Conservation (phyloP, 106 monocot species). For the Iris macrosiphon region DNA sequence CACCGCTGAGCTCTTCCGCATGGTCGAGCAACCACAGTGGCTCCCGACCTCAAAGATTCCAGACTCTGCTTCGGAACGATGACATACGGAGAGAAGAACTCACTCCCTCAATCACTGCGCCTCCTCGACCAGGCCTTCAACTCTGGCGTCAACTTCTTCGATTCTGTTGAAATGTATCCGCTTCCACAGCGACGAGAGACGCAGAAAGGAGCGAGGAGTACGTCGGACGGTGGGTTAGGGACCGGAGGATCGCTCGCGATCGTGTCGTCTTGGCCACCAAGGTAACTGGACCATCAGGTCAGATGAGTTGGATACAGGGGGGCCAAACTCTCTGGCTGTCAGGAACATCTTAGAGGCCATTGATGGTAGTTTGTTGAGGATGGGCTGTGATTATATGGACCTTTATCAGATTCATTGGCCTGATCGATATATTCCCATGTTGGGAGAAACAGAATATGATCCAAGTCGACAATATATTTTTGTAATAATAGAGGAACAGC, state of each 20-base stretch:
- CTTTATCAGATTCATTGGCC: constrained; percentile 99
- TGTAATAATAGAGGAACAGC: constrained; percentile 69
- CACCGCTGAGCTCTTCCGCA: no score
- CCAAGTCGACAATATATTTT: constrained; percentile 55
- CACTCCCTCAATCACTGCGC: constrained; percentile 47
- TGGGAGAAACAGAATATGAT: constrained; percentile 95
- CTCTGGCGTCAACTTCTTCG: constrained; percentile 84
- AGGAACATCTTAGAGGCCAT: constrained; percentile 66
- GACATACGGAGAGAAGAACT: constrained; percentile 90
- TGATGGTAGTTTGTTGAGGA: constrained; percentile 67
- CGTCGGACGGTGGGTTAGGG: constrained; percentile 62
- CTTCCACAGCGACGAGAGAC: constrained; percentile 74
- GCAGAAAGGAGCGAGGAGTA: constrained; percentile 86
- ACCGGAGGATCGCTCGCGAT: constrained; percentile 54
- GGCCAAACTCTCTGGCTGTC: constrained; percentile 64
- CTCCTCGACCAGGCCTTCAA: constrained; percentile 71
- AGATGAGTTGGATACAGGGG: constrained; percentile 93
- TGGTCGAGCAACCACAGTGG: no score
- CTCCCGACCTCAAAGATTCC: constrained; percentile 48
- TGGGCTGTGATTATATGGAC: constrained; percentile 81
- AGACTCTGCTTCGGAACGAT: constrained; percentile 59
- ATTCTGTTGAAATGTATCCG: constrained; percentile 89
- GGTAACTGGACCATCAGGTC: constrained; percentile 89
- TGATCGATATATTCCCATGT: constrained; percentile 99
- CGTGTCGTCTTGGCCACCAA: constrained; percentile 71